Evolutionary conservation across 1,139 yeast genomes (phyloP).

Genomic region (Zygosaccharomyces pseudobailii): DNA sequence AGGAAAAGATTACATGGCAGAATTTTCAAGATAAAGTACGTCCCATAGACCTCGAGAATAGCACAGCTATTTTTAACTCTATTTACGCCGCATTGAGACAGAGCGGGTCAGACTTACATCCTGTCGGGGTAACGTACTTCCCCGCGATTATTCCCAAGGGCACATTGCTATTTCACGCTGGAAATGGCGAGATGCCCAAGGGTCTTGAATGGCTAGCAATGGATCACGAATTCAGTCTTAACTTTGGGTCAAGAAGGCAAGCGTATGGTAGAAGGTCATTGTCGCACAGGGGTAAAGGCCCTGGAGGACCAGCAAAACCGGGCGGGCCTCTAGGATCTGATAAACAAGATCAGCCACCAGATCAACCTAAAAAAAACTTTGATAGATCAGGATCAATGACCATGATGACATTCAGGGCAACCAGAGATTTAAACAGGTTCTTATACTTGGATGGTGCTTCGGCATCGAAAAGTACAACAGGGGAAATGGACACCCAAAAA

Average conservation of each 20-base stretch:
- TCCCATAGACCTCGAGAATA: constrained; percentile 43
- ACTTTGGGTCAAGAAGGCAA: constrained; percentile 35
- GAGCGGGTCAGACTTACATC: constrained; percentile 45
- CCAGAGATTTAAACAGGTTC: constrained; percentile 43
- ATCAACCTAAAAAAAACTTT: background rate
- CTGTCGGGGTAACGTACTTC: constrained; percentile 51
- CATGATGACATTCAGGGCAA: constrained; percentile 43
- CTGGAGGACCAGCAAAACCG: constrained; percentile 7
- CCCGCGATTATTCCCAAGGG: constrained; percentile 56
- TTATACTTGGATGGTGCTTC: constrained; percentile 55
- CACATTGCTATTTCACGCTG: constrained; percentile 48
- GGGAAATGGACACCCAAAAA: constrained; percentile 57
- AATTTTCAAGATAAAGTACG: constrained; percentile 19
- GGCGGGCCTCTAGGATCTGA: constrained; percentile 11
- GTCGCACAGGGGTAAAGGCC: constrained; percentile 8
- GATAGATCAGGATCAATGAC: constrained; percentile 11
- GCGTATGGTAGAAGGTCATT: constrained; percentile 21
- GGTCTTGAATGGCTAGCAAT: constrained; percentile 54
- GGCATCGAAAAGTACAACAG: constrained; percentile 47
- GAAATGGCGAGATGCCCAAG: constrained; percentile 37
- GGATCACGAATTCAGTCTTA: constrained; percentile 52
- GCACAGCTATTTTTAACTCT: constrained; percentile 50
- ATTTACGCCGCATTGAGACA: constrained; percentile 48
- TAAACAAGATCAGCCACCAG: background rate
- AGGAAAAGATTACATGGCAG: constrained; percentile 10